phyloP scores from a whole-genome alignment of 73 alveolate species.

The Durusdinium trenchii region DNA sequence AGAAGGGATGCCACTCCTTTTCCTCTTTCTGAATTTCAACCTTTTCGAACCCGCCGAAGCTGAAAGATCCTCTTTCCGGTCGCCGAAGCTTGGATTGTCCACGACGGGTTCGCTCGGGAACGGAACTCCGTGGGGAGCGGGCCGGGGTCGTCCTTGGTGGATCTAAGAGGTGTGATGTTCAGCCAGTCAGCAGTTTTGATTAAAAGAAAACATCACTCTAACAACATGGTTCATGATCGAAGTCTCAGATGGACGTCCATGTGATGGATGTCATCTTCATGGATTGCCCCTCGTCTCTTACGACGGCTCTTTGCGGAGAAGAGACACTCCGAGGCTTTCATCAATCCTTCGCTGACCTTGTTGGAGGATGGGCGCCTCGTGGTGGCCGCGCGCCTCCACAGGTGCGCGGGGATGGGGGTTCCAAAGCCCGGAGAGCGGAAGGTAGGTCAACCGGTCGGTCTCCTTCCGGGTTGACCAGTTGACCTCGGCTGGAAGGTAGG shows the following conservation, averaged over 20 bases:
- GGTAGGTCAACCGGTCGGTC: too few relatives aligned
- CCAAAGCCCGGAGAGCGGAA: not conserved
- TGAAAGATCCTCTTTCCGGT: too few relatives aligned
- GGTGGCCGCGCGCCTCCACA: conserved; percentile 65
- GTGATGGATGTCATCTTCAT: too few relatives aligned
- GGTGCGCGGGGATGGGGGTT: not conserved
- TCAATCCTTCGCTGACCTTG: conserved; percentile 54
- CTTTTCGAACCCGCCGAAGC: too few relatives aligned
- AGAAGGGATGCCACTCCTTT: too few relatives aligned
- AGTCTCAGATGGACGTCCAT: too few relatives aligned
- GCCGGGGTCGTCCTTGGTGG: not conserved
- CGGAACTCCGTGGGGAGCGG: too few relatives aligned
- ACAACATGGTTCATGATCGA: not conserved
- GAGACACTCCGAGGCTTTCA: conserved; percentile 10
- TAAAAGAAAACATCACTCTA: not conserved
- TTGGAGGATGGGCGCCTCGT: not conserved
- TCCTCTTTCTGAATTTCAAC: too few relatives aligned
- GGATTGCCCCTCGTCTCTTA: not conserved
- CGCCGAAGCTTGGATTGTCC: too few relatives aligned
- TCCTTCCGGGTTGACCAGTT: too few relatives aligned
- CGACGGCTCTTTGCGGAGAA: not conserved
- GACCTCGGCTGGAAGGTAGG: too few relatives aligned
- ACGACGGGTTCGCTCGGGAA: too few relatives aligned
- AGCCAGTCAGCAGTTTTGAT: not conserved
- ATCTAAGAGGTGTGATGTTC: not conserved